Base-by-base conservation (phyloP, 106 monocot species). In the Phalaenopsis aphrodite region DNA sequence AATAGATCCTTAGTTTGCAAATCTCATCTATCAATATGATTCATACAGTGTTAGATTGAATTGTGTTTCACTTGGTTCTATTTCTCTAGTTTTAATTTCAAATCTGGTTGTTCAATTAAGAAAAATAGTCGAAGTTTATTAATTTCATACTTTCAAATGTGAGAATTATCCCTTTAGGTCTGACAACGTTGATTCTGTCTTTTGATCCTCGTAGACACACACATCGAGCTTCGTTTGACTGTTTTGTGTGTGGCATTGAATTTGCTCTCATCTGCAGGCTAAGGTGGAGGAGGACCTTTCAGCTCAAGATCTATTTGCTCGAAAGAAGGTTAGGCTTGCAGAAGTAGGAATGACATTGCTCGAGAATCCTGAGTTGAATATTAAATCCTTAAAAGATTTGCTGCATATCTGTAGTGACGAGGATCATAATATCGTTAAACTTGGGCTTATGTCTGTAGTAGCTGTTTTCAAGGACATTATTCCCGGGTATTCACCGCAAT, bases 401-500 rank as follows among this genome's bases (percentile, higher is more conserved):
- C 76, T 93, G 49, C 81, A 88, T 36, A 85, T 99, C 52, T 91
- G 89, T 78, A 75, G 86, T 69, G 99, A 99, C 72, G 79, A 86
- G 67, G 91, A 99, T 74, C 80, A 83, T 76, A 87, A 87, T 42
- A 78, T 99, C 42, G 84, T 91, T 72, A 91, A 95, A 68, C 87
- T 99, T 57, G 91, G 86, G 30, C 80, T 95, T 24, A 84, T 91
- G 82, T 99, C 99, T 38, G 77, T 91, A 78, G 69, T 95, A 49
- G 93, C 99, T 82, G 95, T 99, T 75, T 99, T 99, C 78, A 99
- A 86, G 80, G 99, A 99, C 56, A 91, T 99, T 16, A 93, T 99
- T 84, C 99, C 99, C 82, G 89, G 99, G 99, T 99, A 90, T 74
- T 58, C 41, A 47, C 49, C 78, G 30, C 16, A 12, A 43, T 39